These are phyloP conservation scores for Cadophora malorum DNA, from an alignment of 2,329 filamentous ascomycete species.

Conservation along the genomic window DNA sequence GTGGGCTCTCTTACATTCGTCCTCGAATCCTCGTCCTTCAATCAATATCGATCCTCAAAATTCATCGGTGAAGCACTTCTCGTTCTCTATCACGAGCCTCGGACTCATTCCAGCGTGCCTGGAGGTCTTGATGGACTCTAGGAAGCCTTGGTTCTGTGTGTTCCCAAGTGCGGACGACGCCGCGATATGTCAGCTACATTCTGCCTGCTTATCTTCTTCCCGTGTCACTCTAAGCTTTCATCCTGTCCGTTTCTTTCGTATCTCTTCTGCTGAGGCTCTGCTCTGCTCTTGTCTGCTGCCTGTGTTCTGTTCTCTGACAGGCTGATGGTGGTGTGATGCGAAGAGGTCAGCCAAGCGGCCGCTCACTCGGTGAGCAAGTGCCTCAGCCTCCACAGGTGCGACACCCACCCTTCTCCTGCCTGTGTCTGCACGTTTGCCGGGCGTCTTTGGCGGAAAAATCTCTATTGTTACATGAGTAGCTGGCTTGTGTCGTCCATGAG, in stretches of 20 bases:
- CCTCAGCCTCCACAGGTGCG: not conserved
- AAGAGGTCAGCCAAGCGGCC: not conserved
- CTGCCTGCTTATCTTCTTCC: not conserved
- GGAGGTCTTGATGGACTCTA: not conserved
- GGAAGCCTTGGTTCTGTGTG: not conserved
- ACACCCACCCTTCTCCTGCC: not conserved
- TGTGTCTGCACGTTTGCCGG: not conserved
- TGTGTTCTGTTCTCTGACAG: not conserved
- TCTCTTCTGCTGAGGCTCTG: not conserved
- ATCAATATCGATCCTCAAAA: not conserved
- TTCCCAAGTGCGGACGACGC: too few relatives aligned
- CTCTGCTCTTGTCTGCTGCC: not conserved
- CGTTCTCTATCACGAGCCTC: not conserved
- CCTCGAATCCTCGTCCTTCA: not conserved
- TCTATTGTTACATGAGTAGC: not conserved
- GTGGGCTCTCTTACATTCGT: not conserved
- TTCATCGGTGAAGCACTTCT: not conserved
- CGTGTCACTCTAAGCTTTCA: not conserved
- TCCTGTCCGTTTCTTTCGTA: not conserved
- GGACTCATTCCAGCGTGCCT: not conserved
- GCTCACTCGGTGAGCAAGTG: not conserved
- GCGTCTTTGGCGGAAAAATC: not conserved
- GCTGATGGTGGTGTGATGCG: slow-evolving; percentile 2
- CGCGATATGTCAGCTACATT: not conserved
- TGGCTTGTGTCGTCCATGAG: not conserved